Percentiles rank a stretch among this genome's conserved stretches.
These are phyloP conservation scores for Purshia tridentata DNA, from an alignment of 306 rosid genomes.

Conservation along the genomic window DNA sequence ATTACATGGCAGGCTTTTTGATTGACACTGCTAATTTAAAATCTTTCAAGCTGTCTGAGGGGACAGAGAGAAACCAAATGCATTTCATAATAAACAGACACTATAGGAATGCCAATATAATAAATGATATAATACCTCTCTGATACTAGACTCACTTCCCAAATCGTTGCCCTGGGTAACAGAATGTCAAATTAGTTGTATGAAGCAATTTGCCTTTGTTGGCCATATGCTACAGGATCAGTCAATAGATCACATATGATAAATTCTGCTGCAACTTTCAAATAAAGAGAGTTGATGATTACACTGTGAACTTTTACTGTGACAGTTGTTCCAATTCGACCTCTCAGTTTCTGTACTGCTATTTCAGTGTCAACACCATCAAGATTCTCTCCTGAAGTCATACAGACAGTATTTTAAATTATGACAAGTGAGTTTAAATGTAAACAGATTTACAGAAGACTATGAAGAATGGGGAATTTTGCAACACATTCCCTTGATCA, in stretches of 20 bases:
- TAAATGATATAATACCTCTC: slow-evolving; percentile 58
- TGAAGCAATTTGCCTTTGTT: slow-evolving; percentile 1
- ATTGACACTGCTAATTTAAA: slow-evolving; percentile 10
- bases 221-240: slow-evolving; percentile 2
- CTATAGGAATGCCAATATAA: not conserved
- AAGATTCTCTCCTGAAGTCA: slow-evolving; percentile 65
- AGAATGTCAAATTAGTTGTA: slow-evolving; percentile 31
- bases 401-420: slow-evolving; percentile 24
- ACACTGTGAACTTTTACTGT: slow-evolving; percentile 64
- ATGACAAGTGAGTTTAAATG: not conserved
- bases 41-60: not conserved
- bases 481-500: not conserved
- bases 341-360: slow-evolving; percentile 86
- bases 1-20: slow-evolving; percentile 9
- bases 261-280: slow-evolving; percentile 9
- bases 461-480: not conserved
- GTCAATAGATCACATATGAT: slow-evolving; percentile 5
- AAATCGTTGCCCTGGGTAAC: slow-evolving; percentile 52
- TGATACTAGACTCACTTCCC: slow-evolving; percentile 34
- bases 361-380: slow-evolving; percentile 77
- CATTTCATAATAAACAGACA: slow-evolving; percentile 12
- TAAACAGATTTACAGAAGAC: not conserved
- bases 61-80: not conserved
- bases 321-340: slow-evolving; percentile 84
- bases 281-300: slow-evolving; percentile 26